phyloP scores from a whole-genome alignment of 208 protist genomes.

The Phytomonas francai region DNA sequence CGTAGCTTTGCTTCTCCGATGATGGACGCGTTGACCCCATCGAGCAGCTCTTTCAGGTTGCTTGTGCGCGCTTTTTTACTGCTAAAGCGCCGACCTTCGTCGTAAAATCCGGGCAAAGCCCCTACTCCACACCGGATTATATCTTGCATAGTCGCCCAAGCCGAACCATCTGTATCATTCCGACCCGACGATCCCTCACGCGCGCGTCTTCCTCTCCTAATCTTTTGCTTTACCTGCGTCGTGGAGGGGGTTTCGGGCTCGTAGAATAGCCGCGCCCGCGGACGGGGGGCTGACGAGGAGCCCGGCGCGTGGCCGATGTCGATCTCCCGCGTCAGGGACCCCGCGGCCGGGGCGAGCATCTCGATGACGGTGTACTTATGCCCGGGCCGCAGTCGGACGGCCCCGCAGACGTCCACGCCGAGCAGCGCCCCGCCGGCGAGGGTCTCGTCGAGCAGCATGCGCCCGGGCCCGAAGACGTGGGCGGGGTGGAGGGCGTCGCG shows the following conservation, averaged over 20 bases:
- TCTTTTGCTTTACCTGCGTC: no score
- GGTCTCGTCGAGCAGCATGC: slow-evolving; percentile 55
- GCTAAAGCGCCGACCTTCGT: slow-evolving; percentile 8
- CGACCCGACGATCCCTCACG: no score
- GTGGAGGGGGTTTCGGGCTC: no score
- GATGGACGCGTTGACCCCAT: slow-evolving; percentile 26
- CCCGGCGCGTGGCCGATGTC: no score
- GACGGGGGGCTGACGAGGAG: no score
- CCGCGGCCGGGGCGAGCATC: slow-evolving; percentile 40
- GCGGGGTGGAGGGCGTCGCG: slow-evolving; percentile 73
- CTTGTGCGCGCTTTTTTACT: slow-evolving; percentile 11
- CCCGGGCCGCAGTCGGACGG: slow-evolving; percentile 59
- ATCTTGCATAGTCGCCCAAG: no score
- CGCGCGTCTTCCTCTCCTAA: no score
- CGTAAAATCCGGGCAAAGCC: slow-evolving; percentile 21
- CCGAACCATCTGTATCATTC: no score
- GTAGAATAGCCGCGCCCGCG: neutral
- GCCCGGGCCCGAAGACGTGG: slow-evolving; percentile 56
- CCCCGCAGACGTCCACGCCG: slow-evolving; percentile 67
- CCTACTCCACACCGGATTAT: no score
- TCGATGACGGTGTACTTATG: slow-evolving; percentile 69
- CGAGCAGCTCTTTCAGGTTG: slow-evolving; percentile 15
- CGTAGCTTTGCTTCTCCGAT: slow-evolving; percentile 19
- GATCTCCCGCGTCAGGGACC: slow-evolving; percentile 19
- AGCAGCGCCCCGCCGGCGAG: slow-evolving; percentile 49